These are phyloP conservation scores for Rhodamnia argentea DNA, from an alignment of 345 rosid species.

Conservation along the genomic window DNA sequence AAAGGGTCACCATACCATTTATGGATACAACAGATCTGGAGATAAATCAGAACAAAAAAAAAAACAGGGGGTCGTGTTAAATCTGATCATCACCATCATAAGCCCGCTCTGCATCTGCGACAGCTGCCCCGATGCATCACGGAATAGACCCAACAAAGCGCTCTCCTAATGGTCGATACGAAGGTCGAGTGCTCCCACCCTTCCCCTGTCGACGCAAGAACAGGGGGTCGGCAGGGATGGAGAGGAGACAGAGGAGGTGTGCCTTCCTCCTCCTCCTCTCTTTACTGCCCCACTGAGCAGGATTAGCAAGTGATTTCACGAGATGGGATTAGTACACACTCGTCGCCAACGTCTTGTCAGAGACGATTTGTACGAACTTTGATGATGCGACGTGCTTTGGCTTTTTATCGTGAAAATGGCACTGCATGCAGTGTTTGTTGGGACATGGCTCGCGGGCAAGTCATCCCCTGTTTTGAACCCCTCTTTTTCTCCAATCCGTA, in stretches of 20 bases:
- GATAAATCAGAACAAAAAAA: neutral
- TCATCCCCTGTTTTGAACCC: neutral
- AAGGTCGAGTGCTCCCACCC: neutral
- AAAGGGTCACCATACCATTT: neutral
- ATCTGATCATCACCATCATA: neutral
- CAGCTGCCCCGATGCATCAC: neutral
- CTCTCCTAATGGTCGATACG: neutral
- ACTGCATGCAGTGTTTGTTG: neutral
- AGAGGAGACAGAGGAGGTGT: neutral
- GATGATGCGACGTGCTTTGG: neutral
- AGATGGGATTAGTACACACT: neutral
- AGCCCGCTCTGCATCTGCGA: neutral
- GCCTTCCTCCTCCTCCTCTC: neutral
- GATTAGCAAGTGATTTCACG: neutral
- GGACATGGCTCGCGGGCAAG: neutral
- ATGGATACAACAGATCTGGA: neutral
- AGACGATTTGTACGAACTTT: neutral
- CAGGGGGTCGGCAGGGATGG: neutral
- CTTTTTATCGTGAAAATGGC: neutral
- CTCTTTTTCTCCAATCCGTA: neutral
- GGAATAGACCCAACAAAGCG: neutral
- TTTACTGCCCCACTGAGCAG: neutral
- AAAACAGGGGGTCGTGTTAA: neutral
- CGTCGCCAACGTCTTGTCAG: neutral
- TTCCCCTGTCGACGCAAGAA: neutral